Evolutionary conservation across 768 basidiomycete species (phyloP), one percentile per base, ranked within the genome.

Genomic region (Lentinula raphanica): DNA sequence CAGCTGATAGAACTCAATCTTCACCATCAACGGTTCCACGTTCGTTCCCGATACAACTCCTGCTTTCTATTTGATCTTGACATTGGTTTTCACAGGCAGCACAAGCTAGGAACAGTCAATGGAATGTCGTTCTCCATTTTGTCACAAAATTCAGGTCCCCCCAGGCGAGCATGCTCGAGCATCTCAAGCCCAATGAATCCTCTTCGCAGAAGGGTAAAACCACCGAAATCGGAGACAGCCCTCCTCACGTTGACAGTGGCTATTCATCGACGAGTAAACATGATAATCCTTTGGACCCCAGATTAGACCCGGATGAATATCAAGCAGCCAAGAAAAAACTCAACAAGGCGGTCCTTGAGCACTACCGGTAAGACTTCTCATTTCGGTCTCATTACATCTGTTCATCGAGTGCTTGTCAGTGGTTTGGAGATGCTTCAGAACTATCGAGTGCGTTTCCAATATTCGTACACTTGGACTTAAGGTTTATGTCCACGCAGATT

Each of bases 341-440:
- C 45, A 90, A 90, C 69, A 86, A 84, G 60, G 97, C 96, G 1
- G 79, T 90, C 0, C 64, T 86, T 50, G 93, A 96, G 66, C 87
- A 88, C 68, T 96, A 98, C 71, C 82, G 84, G 87, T 87, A 65
- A 15, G 46, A 7, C n/a, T 12, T 31, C 3, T n/a, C 4, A 8
- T 27, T 45, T 12, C 21, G 1, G 17, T 46, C 25, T 27, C 23
- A 40, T 21, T n/a, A 42, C 31, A 19, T 45, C 28, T 38, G 40
- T 39, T 58, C 45, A 54, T 35, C 29, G 51, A 13, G 48, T 40
- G 25, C 25, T 64, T 53, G 25, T 39, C 35, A 90, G 92, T 17
- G 88, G 82, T 9, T 74, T 97, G 21, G 94, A 96, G 67, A 73
- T 88, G 53, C 76, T 99, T 60, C 90, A 93, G 64, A 92, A 92